Evolutionary conservation across 306 rosid genomes (phyloP).

Genomic region (Pueraria montana): DNA sequence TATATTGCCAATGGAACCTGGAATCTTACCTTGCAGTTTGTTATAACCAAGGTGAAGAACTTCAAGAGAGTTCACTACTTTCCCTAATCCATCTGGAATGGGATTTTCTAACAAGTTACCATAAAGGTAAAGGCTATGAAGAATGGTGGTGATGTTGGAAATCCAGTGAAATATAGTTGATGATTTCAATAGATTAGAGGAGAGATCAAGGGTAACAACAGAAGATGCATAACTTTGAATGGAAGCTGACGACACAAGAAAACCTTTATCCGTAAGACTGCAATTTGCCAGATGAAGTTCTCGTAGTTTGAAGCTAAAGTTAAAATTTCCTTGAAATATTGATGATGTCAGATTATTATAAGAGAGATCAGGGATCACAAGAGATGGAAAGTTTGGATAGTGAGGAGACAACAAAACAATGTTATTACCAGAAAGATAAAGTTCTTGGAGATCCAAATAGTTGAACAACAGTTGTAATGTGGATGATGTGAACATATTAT

Average conservation of each 20-base stretch:
- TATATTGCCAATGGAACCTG: too few species aligned
- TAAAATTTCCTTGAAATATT: background rate
- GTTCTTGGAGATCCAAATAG: too few species aligned
- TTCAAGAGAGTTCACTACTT: too few species aligned
- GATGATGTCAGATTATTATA: background rate
- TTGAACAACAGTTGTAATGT: too few species aligned
- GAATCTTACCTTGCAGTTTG: too few species aligned
- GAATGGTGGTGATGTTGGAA: slow-evolving; percentile 10
- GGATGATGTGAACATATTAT: too few species aligned
- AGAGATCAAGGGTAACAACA: background rate
- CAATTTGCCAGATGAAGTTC: background rate
- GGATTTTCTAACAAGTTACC: too few species aligned
- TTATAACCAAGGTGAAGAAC: too few species aligned
- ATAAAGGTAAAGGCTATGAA: background rate
- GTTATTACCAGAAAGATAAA: background rate
- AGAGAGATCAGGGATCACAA: background rate
- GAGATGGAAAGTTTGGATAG: background rate
- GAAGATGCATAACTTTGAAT: background rate
- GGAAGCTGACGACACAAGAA: background rate
- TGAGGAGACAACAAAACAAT: background rate
- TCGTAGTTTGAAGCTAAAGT: background rate
- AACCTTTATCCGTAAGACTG: background rate
- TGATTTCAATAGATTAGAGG: background rate
- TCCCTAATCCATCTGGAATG: too few species aligned
- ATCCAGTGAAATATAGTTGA: background rate